These are phyloP conservation scores for Tetrahymena borealis DNA, from an alignment of 73 alveolate genomes.

Conservation along the genomic window DNA sequence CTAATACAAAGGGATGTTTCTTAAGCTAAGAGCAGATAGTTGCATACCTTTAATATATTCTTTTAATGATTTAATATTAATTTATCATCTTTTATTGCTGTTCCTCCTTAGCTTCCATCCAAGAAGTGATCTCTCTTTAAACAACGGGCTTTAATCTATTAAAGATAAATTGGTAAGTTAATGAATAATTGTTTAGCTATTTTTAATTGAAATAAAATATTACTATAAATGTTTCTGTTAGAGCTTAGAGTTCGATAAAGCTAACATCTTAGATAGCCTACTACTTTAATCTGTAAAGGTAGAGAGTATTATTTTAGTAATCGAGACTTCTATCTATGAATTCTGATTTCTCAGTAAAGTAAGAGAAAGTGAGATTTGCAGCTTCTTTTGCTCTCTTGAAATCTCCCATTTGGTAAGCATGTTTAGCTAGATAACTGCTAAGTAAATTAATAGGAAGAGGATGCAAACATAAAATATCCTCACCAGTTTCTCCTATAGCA, in stretches of 20 bases:
- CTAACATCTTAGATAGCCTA: constrained; percentile 6
- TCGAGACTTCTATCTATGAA: constrained; percentile 15
- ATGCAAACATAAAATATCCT: constrained; percentile 75
- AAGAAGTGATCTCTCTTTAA: not conserved
- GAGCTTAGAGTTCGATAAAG: constrained; percentile 7
- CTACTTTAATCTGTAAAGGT: constrained; percentile 7
- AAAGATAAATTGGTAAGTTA: not conserved
- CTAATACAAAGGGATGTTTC: constrained; percentile 26
- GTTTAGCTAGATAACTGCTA: constrained; percentile 75
- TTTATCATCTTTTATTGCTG: constrained; percentile 1
- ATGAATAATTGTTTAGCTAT: no score
- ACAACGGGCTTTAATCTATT: not conserved
- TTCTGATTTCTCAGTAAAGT: constrained; percentile 27
- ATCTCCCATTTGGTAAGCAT: constrained; percentile 80
- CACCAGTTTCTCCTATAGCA: constrained; percentile 92
- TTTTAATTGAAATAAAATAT: not conserved
- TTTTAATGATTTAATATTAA: not conserved
- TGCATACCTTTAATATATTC: constrained; percentile 2
- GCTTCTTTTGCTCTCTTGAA: constrained; percentile 77
- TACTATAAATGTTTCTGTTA: constrained; percentile 32
- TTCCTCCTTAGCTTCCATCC: constrained; percentile 10
- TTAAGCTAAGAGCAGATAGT: constrained; percentile 7
- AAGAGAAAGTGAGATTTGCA: constrained; percentile 52
- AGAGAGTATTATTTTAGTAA: not conserved
- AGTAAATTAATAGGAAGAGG: constrained; percentile 81